Evolutionary conservation across 2,329 filamentous ascomycete genomes (phyloP).

Genomic region (Lecanoromycetidae sp.): DNA sequence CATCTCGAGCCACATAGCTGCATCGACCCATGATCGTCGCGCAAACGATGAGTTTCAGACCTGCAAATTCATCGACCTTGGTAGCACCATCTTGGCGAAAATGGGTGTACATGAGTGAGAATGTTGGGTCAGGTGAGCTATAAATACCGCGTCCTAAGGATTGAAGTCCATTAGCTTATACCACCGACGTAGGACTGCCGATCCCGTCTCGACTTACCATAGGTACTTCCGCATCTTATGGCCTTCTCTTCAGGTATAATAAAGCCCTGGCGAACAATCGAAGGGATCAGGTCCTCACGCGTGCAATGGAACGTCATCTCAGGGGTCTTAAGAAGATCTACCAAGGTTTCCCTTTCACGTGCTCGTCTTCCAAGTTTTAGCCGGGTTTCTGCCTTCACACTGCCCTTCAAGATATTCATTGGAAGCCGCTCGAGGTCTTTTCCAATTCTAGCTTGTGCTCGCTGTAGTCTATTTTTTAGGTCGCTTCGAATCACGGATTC

Average conservation of each 20-base stretch:
- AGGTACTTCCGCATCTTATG: slow-evolving; percentile 30
- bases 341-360: slow-evolving; percentile 23
- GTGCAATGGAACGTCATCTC: slow-evolving; percentile 34
- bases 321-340: slow-evolving; percentile 28
- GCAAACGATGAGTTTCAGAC: neutral
- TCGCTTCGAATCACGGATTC: slow-evolving; percentile 4
- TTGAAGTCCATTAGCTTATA: neutral
- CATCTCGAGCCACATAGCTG: neutral
- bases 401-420: neutral
- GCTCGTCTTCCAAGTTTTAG: neutral
- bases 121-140: slow-evolving; percentile 31
- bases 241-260: slow-evolving; percentile 27
- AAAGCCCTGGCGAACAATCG: slow-evolving; percentile 36
- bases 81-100: neutral
- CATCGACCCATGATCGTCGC: neutral
- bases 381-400: neutral
- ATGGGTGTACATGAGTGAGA: slow-evolving; percentile 29
- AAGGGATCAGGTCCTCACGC: slow-evolving; percentile 26
- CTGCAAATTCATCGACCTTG: neutral
- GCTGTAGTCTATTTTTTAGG: neutral
- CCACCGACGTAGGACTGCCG: too few relatives aligned
- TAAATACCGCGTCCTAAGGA: slow-evolving; percentile 30
- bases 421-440: neutral
- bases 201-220: slow-evolving; percentile 24
- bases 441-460: neutral